Base-by-base conservation (phyloP, 139 green algal genomes). In the Coccomyxa sp. region DNA sequence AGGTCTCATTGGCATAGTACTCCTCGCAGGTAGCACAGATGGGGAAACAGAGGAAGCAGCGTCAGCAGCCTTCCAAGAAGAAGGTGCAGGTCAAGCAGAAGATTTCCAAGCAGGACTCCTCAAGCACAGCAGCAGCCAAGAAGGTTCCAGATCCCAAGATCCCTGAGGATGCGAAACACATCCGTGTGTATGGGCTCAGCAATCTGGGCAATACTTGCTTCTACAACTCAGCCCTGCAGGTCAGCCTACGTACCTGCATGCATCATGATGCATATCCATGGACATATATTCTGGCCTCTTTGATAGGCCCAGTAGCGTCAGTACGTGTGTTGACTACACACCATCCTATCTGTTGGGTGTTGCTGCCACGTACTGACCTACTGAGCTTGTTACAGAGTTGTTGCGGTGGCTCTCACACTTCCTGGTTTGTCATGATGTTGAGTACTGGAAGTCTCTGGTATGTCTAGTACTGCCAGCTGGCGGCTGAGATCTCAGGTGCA, bases 191-290 rank as follows among this genome's bases (percentile, higher is more conserved):
- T 64, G 50, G 50, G 18, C 50, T 64, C 50, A 64, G 27, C 36
- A 93, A 93, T 76, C 77, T 92, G 2, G 89, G 89, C 55, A 93
- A 93, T 71, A 93, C 87, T 2, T 93, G 89, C 73, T 93, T 89
- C 77, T 89, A 91, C 77, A 93, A 93, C 77, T 85, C 72, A 5
- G 81, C 75, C 0, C 29, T 93, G 73, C 89, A 93, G 82, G 54
- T 92, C 39, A 9, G 27, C 6, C 18, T 40, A 6, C 8, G 8
- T 9, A 74, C 41, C 0, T 41, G 5, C 33, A 68, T 69, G 39
- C 22, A 31, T 39, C 33, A 27, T 39, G n/a, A n/a, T 4, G 8
- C 12, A 29, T 68, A 18, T 35, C 34, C 40, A 77, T 27, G n/a
- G n/a, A n/a, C n/a, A n/a, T n/a, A n/a, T n/a, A n/a, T n/a, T n/a